Base-by-base conservation (phyloP, 352 stramenopile species). In the Globisporangium barbulae region DNA sequence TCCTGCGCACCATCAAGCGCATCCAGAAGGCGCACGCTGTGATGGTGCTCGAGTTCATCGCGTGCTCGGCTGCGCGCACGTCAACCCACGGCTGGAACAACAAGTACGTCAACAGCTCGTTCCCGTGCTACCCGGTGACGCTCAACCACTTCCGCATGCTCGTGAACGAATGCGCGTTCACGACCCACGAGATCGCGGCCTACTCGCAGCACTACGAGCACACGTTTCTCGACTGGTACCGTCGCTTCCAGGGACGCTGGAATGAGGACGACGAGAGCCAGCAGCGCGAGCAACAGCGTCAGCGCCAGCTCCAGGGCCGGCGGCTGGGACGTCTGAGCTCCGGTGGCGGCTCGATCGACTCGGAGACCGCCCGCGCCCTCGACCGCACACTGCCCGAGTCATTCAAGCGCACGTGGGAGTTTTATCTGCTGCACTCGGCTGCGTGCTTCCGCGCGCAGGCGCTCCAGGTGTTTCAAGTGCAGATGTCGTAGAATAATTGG, bases 371-470 rank as follows among this genome's bases (percentile, higher is more conserved):
- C 25, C 45, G 48, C 55, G 48, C 22, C 10, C 39, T 59, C 6
- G 56, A 63, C 28, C 55, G 67, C 21, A 85, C 74, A 22, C 65
- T 93, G 17, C 85, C 85, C 3, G 74, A 91, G 53, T 91, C 82
- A 5, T 97, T 95, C 54, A 81, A 87, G 53, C 83, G 89, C 42
- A 93, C 83, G 33, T 97, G 85, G 85, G 85, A 96, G 65, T 96
- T 96, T 65, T 96, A 97, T 61, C 60, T 97, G 59, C 73, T 92
- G 41, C 90, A 97, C 57, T 96, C 83, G 8, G 88, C 89, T 30
- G 88, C 86, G 28, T 93, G 85, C 67, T 97, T 91, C 59, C 82
- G 81, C 7, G 81, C 82, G 1, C 75, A 82, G 21, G 79, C 82
- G 39, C 76, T 93, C 31, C 82, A 92, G 64, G 75, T 76, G 15